phyloP scores from a whole-genome alignment of 116 monocot genomes.

The Dioscorea cayenensis region DNA sequence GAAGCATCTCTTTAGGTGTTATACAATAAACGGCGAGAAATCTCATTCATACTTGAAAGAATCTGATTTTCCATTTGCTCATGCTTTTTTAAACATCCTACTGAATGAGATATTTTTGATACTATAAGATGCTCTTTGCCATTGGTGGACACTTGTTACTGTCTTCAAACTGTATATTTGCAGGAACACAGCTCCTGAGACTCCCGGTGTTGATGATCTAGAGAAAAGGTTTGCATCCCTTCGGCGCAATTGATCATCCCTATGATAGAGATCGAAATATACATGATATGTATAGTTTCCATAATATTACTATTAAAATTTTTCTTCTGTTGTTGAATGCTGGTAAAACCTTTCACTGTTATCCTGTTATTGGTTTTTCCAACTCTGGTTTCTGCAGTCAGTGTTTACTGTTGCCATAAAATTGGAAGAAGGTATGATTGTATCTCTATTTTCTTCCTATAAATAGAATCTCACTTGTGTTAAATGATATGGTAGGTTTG shows the following conservation, averaged over 20 bases:
- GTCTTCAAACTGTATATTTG: slow-evolving; percentile 2
- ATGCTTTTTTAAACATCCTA: too few species aligned
- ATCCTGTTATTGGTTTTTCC: neutral
- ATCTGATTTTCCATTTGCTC: too few species aligned
- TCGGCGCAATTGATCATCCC: slow-evolving; percentile 37
- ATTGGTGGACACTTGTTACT: neutral
- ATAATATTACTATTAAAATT: too few species aligned
- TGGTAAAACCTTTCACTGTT: neutral
- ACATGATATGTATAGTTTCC: neutral
- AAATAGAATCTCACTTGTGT: too few species aligned
- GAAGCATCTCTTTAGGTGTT: too few species aligned
- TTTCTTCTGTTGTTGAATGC: neutral
- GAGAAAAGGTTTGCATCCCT: slow-evolving; percentile 93
- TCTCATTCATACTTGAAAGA: too few species aligned
- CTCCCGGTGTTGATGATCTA: slow-evolving; percentile 67
- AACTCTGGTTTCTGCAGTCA: neutral
- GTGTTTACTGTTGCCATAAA: neutral
- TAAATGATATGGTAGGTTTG: neutral
- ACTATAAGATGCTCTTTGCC: too few species aligned
- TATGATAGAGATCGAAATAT: neutral
- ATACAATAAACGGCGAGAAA: too few species aligned
- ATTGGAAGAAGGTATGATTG: neutral
- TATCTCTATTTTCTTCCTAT: neutral
- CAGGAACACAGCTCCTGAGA: slow-evolving; percentile 42
- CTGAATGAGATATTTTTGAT: too few species aligned